A percentile compares a stretch with the other conserved stretches of the same genome.
phyloP scores from a whole-genome alignment of 139 green algal species.

The Coccomyxa sp. region DNA sequence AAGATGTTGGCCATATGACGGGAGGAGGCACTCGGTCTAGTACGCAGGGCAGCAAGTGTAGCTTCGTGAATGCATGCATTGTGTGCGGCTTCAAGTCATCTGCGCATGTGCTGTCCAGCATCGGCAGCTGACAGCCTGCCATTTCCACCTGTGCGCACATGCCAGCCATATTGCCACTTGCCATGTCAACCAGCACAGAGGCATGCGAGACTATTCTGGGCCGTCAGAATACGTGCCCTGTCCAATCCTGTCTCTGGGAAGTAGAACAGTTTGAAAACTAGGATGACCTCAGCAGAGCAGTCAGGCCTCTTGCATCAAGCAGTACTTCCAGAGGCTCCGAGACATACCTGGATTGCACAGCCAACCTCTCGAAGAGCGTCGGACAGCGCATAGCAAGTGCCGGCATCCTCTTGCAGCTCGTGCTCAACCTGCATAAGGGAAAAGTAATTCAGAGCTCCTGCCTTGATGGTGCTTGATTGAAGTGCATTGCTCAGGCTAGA shows the following conservation, averaged over 20 bases:
- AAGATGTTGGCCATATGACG: neutral
- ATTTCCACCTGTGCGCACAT: neutral
- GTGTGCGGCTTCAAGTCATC: neutral
- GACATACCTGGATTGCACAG: neutral
- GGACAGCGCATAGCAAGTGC: slow-evolving; percentile 24
- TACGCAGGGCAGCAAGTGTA: neutral
- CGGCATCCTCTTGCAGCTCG: slow-evolving; percentile 2
- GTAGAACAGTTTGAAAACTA: no score
- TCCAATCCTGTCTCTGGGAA: neutral
- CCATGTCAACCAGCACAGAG: neutral
- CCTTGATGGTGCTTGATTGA: neutral
- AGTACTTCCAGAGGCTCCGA: no score
- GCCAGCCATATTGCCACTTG: neutral
- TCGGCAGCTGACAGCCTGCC: neutral
- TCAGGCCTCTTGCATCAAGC: no score
- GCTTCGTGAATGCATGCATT: neutral
- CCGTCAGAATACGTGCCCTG: neutral
- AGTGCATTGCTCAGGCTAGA: neutral
- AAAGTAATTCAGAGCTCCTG: neutral
- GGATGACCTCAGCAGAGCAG: no score
- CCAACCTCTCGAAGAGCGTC: slow-evolving; percentile 32
- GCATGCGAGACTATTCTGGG: neutral
- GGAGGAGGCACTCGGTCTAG: neutral
- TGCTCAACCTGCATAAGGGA: slow-evolving; percentile 13
- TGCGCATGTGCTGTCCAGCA: neutral